phyloP scores from a whole-genome alignment of 495 filamentous ascomycete genomes.

The Neurospora sp. region DNA sequence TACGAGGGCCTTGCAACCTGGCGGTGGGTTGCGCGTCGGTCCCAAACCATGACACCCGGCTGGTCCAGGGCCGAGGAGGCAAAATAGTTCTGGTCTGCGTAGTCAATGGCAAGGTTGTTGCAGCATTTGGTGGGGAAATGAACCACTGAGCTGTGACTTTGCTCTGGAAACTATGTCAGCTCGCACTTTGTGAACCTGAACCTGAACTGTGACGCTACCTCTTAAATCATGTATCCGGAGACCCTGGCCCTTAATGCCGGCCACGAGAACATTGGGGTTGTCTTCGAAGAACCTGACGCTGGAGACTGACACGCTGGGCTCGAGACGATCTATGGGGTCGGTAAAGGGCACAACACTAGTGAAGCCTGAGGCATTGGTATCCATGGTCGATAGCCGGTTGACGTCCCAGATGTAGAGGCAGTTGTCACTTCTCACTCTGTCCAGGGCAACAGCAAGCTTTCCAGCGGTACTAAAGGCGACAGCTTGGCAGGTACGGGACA shows the following conservation, averaged over 20 bases:
- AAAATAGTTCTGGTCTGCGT: conserved; percentile 86
- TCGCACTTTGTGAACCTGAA: neutral
- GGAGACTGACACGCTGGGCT: conserved; percentile 76
- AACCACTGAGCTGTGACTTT: conserved; percentile 31
- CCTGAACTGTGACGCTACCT: conserved; percentile 42
- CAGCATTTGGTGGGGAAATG: conserved; percentile 71
- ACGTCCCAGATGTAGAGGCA: conserved; percentile 94
- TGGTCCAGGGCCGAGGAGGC: conserved; percentile 65
- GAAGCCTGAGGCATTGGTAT: conserved; percentile 26
- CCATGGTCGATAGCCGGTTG: conserved; percentile 47
- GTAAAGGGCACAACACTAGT: conserved; percentile 25
- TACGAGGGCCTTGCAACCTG: conserved; percentile 34
- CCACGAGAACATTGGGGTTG: conserved; percentile 71
- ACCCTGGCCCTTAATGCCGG: conserved; percentile 75
- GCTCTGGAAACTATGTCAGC: conserved; percentile 6
- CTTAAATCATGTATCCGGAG: conserved; percentile 84
- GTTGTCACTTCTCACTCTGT: conserved; percentile 84
- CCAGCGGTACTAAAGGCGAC: conserved; percentile 77
- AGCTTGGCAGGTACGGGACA: conserved; percentile 81
- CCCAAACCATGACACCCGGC: conserved; percentile 80
- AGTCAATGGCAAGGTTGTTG: conserved; percentile 84
- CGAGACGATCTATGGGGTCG: conserved; percentile 62
- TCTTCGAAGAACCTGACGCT: conserved; percentile 86
- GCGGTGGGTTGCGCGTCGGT: conserved; percentile 58
- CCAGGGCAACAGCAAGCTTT: conserved; percentile 75